A percentile compares a stretch with the other conserved stretches of the same genome.
phyloP scores from a whole-genome alignment of 108 stramenopile genomes.

The Nitzschia sp. region DNA sequence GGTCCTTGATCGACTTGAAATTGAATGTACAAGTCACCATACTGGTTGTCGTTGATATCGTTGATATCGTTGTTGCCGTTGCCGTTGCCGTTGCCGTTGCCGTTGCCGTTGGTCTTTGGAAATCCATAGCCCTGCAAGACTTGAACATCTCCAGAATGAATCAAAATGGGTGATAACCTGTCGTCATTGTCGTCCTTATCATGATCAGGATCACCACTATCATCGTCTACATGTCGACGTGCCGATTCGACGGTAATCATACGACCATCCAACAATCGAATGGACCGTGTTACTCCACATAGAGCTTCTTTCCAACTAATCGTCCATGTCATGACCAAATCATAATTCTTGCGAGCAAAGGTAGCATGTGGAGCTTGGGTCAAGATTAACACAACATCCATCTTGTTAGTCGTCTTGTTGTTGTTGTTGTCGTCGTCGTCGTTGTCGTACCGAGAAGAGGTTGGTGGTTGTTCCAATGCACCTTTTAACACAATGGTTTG shows the following conservation, averaged over 20 bases:
- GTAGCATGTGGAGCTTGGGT: constrained; percentile 48
- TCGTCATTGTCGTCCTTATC: constrained; percentile 9
- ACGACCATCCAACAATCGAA: constrained; percentile 61
- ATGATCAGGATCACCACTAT: too few relatives aligned
- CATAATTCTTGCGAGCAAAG: constrained; percentile 69
- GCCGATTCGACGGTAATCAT: constrained; percentile 39
- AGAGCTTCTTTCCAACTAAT: constrained; percentile 69
- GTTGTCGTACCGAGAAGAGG: neutral
- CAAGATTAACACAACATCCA: constrained; percentile 71
- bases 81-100: constrained; percentile 5
- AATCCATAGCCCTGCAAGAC: constrained; percentile 81
- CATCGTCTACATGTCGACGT: constrained; percentile 1
- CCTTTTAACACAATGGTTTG: constrained; percentile 60
- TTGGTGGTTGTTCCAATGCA: constrained; percentile 57
- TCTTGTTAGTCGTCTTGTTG: too few relatives aligned
- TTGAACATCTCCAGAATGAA: constrained; percentile 52
- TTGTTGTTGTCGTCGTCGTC: constrained; percentile 26
- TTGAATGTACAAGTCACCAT: constrained; percentile 83
- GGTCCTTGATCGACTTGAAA: constrained; percentile 68
- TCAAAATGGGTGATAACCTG: constrained; percentile 12
- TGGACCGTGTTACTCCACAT: constrained; percentile 46
- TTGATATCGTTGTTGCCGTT: constrained; percentile 5
- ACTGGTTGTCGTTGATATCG: constrained; percentile 22
- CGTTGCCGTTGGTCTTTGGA: constrained; percentile 48
- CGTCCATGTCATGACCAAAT: constrained; percentile 71